Evolutionary conservation across 805 yeast species (phyloP).

Genomic region (Candida succiphila): DNA sequence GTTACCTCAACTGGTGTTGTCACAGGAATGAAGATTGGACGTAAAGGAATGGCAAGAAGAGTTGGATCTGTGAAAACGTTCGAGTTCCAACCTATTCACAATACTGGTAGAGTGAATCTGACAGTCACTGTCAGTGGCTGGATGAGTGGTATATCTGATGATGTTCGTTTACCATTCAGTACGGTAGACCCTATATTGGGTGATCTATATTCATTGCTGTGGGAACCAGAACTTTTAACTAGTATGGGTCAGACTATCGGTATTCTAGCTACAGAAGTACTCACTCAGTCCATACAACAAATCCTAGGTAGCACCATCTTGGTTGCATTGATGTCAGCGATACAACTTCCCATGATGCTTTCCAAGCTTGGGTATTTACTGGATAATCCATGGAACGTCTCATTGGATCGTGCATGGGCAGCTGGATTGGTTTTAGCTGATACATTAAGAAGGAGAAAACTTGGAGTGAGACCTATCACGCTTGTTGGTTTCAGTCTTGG

Average conservation of each 20-base stretch:
- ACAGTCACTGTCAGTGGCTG: slow-evolving; percentile 92
- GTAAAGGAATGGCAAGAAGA: slow-evolving; percentile 73
- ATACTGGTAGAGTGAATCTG: slow-evolving; percentile 78
- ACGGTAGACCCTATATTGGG: slow-evolving; percentile 98
- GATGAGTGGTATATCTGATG: slow-evolving; percentile 95
- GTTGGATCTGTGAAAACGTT: slow-evolving; percentile 90
- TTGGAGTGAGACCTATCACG: slow-evolving; percentile 89
- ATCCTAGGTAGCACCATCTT: slow-evolving; percentile 85
- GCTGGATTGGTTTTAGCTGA: slow-evolving; percentile 91
- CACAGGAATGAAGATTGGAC: slow-evolving; percentile 85
- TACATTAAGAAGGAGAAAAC: slow-evolving; percentile 72
- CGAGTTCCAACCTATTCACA: slow-evolving; percentile 87
- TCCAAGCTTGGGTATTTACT: slow-evolving; percentile 81
- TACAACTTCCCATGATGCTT: slow-evolving; percentile 86
- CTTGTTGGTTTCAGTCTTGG: slow-evolving; percentile 92
- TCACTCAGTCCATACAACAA: slow-evolving; percentile 91
- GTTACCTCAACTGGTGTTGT: slow-evolving; percentile 90
- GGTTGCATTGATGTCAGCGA: slow-evolving; percentile 84
- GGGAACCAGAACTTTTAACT: slow-evolving; percentile 98
- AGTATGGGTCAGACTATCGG: slow-evolving; percentile 95
- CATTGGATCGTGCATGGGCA: slow-evolving; percentile 94
- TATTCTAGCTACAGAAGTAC: slow-evolving; percentile 87
- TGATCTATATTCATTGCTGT: slow-evolving; percentile 77
- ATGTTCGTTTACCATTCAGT: slow-evolving; percentile 90
- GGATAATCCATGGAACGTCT: slow-evolving; percentile 98